Conservation (phyloP, 2,329 filamentous ascomycete genomes). For the Hypomyces perniciosus region DNA sequence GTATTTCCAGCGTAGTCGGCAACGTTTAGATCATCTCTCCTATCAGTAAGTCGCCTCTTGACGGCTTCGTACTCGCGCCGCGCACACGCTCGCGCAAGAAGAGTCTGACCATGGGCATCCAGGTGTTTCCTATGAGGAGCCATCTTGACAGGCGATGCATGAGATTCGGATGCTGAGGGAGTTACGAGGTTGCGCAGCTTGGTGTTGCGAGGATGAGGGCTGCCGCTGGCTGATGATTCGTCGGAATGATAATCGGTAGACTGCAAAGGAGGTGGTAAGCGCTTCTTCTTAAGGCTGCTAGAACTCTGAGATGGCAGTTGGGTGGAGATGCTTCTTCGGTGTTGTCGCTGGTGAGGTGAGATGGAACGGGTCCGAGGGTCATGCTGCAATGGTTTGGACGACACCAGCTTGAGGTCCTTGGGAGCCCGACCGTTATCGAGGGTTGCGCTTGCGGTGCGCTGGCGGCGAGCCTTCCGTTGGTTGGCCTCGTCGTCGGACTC, state of each 20-base stretch:
- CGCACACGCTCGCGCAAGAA: slow-evolving; percentile 83
- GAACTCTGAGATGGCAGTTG: slow-evolving; percentile 51
- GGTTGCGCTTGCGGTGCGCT: slow-evolving; percentile 43
- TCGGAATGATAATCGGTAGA: slow-evolving; percentile 63
- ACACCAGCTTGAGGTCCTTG: slow-evolving; percentile 30
- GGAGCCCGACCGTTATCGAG: slow-evolving; percentile 27
- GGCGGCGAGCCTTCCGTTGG: slow-evolving; percentile 47
- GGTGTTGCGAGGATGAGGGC: slow-evolving; percentile 52
- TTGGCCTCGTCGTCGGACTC: slow-evolving; percentile 56
- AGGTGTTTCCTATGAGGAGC: slow-evolving; percentile 75
- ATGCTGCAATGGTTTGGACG: slow-evolving; percentile 26
- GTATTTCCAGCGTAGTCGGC: slow-evolving; percentile 96
- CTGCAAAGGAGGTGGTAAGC: slow-evolving; percentile 54
- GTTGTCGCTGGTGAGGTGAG: slow-evolving; percentile 53
- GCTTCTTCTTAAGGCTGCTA: slow-evolving; percentile 58
- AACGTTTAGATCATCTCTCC: slow-evolving; percentile 82
- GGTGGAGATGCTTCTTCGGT: slow-evolving; percentile 59
- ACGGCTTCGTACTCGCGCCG: slow-evolving; percentile 76
- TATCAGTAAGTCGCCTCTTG: slow-evolving; percentile 66
- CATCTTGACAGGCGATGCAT: slow-evolving; percentile 63
- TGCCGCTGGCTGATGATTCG: slow-evolving; percentile 56
- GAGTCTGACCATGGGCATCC: slow-evolving; percentile 87
- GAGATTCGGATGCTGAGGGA: slow-evolving; percentile 50
- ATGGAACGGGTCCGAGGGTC: slow-evolving; percentile 41
- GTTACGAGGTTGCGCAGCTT: slow-evolving; percentile 52